Percentiles rank a stretch among this genome's conserved stretches.
phyloP scores from a whole-genome alignment of 306 rosid genomes.

The Glycine soja region DNA sequence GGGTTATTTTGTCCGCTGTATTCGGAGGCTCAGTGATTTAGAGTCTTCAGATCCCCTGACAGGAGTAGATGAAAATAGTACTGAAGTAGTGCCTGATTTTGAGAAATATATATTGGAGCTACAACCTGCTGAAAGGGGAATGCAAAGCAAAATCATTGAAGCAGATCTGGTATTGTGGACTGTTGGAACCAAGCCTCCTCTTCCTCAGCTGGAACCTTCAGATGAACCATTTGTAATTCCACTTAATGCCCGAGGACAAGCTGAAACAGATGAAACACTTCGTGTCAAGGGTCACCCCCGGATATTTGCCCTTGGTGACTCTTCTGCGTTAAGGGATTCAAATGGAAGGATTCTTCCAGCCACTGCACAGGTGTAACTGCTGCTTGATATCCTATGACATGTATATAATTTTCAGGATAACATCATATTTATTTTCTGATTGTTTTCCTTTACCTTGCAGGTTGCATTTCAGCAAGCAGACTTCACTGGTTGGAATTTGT shows the following conservation, averaged over 20 bases:
- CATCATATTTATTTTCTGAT: slow-evolving; percentile 32
- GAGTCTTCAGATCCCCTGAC: slow-evolving; percentile 53
- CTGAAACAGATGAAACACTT: slow-evolving; percentile 95
- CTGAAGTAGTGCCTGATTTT: slow-evolving; percentile 50
- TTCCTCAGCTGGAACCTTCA: slow-evolving; percentile 68
- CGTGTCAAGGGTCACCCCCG: slow-evolving; percentile 99
- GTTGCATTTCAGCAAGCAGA: slow-evolving; percentile 99
- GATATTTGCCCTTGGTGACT: slow-evolving; percentile 95
- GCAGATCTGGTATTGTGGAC: slow-evolving; percentile 95
- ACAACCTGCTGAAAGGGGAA: slow-evolving; percentile 82
- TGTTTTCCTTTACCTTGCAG: slow-evolving; percentile 53
- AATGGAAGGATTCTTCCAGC: slow-evolving; percentile 93
- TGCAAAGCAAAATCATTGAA: slow-evolving; percentile 65
- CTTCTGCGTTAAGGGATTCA: slow-evolving; percentile 83
- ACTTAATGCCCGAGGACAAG: slow-evolving; percentile 87
- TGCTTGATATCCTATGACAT: slow-evolving; percentile 31
- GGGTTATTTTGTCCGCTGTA: slow-evolving; percentile 80
- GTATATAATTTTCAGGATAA: not conserved
- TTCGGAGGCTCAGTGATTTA: slow-evolving; percentile 56
- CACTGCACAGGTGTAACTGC: slow-evolving; percentile 78
- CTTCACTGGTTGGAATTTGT: slow-evolving; percentile 95
- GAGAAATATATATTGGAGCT: slow-evolving; percentile 80
- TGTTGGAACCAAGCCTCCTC: slow-evolving; percentile 88
- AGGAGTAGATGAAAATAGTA: slow-evolving; percentile 41
- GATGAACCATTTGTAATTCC: slow-evolving; percentile 72